A percentile compares a stretch with the other conserved stretches of the same genome.
phyloP scores from a whole-genome alignment of 495 filamentous ascomycete species.

The Lophiotrema nucula region DNA sequence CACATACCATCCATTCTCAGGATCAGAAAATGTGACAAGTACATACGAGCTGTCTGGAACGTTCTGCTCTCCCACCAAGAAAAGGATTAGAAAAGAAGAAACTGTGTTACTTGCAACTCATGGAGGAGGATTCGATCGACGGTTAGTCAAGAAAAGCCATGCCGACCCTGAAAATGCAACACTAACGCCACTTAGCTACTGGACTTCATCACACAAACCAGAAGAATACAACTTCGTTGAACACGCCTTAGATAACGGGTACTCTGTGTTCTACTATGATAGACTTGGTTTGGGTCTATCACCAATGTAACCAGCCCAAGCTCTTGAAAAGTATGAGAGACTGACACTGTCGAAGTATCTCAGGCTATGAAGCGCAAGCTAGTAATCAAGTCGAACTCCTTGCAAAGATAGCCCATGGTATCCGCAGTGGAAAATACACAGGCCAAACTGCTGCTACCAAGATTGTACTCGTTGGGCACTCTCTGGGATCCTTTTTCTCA shows the following conservation, averaged over 20 bases:
- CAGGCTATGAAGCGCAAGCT: not conserved
- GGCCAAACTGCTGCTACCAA: not conserved
- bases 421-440: not conserved
- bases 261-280: constrained; percentile 25
- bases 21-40: not conserved
- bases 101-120: constrained; percentile 13
- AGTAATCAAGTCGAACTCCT: not conserved
- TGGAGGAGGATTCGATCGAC: constrained; percentile 12
- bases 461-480: constrained; percentile 16
- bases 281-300: constrained; percentile 13
- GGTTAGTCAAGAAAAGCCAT: not conserved
- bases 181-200: constrained; percentile 15
- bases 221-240: constrained; percentile 22
- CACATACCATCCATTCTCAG: not conserved
- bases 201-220: constrained; percentile 1
- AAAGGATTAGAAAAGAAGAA: constrained; percentile 2
- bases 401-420: not conserved
- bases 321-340: not conserved
- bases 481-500: constrained; percentile 7
- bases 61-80: constrained; percentile 2
- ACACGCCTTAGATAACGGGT: constrained; percentile 6
- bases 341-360: too few relatives aligned
- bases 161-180: not conserved
- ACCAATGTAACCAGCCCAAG: not conserved
- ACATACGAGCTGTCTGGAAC: constrained; percentile 6